phyloP scores from a whole-genome alignment of 192 early-diverging fungal genomes.

The Podila horticola region DNA sequence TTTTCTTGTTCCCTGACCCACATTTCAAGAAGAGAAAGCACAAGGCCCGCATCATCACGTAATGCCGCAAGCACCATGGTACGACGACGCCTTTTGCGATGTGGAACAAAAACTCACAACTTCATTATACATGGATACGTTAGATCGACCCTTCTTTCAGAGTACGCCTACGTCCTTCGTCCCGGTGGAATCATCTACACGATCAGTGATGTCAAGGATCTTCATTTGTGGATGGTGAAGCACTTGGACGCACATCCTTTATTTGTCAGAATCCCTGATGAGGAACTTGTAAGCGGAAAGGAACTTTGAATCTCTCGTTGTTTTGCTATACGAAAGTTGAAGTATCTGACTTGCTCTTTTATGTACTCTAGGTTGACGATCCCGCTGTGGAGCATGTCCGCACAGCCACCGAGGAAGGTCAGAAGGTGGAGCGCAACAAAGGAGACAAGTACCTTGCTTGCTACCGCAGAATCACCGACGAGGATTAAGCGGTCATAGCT shows the following conservation, averaged over 20 bases:
- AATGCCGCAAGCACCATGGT: constrained; percentile 2
- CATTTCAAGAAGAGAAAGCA: constrained; percentile 99
- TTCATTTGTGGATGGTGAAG: constrained; percentile 96
- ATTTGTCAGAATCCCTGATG: constrained; percentile 85
- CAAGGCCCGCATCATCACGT: constrained; percentile 96
- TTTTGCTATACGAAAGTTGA: neutral
- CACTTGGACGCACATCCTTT: constrained; percentile 94
- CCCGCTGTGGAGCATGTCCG: constrained; percentile 86
- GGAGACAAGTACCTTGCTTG: constrained; percentile 95
- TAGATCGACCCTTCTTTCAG: constrained; percentile 75
- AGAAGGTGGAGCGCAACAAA: constrained; percentile 96
- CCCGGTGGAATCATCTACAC: constrained; percentile 94
- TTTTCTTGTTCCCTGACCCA: constrained; percentile 99
- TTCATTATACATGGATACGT: neutral
- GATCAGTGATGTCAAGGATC: constrained; percentile 93
- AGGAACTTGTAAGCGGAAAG: constrained; percentile 67
- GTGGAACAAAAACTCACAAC: neutral
- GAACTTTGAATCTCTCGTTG: neutral
- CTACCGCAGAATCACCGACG: constrained; percentile 77
- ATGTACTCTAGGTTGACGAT: constrained; percentile 69
- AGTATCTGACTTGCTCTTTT: neutral
- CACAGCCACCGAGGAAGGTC: constrained; percentile 96
- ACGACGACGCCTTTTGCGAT: neutral
- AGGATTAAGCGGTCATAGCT: constrained; percentile 12
- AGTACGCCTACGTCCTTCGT: constrained; percentile 96